Evolutionary conservation across 495 filamentous ascomycete genomes (phyloP), one percentile per base, ranked within the genome.

Genomic region (Hypoxylon rickii): DNA sequence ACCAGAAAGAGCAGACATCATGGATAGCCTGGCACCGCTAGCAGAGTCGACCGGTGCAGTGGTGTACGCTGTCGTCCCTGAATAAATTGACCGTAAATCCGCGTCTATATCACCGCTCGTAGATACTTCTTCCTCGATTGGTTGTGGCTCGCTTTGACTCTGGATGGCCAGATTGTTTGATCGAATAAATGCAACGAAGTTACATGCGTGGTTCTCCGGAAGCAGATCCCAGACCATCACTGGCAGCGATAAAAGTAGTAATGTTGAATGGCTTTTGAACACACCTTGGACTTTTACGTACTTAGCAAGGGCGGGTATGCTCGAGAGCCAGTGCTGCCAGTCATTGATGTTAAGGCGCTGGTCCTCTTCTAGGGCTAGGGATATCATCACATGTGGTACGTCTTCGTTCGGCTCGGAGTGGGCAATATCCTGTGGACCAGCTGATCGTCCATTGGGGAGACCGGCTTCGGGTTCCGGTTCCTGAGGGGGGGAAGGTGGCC

Each of bases 151-250:
- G 12, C 16, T 18, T 6, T 58, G 29, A 5, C 17, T 42, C 5
- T 48, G 45, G 24, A 33, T 34, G 7, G 55, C 55, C 7, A 79
- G 61, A 46, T 77, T 78, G 58, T 78, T 75, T 10, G 77, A 78
- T 11, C 76, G 70, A 24, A 80, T 76, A 45, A 81, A 83, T 7
- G 72, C 74, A 11, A 83, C 55, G n/a, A 83, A 82, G 0, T 70
- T 73, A 47, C 77, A 76, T 0, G 79, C 79, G 4, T 71, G 74
- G 42, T 78, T 64, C 22, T 77, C 74, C 1, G 77, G 77, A 0
- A 83, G 63, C 18, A 82, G 64, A 56, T 80, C 73, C 79, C 79
- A 83, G 6, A 82, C 64, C 66, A 76, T 77, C 19, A 81, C 69
- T 1, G 79, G 79, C 38, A 83, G 58, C 0, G 76, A 76, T 0